Evolutionary conservation across 768 basidiomycete genomes (phyloP), one percentile per base, ranked within the genome.

Genomic region (Russula dissimulans): DNA sequence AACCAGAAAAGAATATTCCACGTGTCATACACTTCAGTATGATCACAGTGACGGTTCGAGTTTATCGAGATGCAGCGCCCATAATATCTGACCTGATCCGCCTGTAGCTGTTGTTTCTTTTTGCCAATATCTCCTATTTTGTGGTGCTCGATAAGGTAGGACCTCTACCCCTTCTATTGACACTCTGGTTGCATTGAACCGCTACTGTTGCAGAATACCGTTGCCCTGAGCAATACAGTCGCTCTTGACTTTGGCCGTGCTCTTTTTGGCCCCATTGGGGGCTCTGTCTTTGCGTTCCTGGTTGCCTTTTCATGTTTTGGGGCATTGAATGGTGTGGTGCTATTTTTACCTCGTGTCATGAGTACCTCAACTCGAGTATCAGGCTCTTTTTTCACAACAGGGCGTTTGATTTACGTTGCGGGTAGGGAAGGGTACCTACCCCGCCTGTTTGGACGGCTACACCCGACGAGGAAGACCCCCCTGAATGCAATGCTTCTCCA

Each of bases 281-380:
- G 89, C 0, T 81, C 83, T 5, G 67, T 93, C 15, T 97, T 99
- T 69, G 91, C 95, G 1, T 78, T 86, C 53, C 84, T 93, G 80
- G 95, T 99, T 14, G 91, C 93, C 1, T 79, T 97, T 59, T 97
- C 94, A 3, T 97, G 93, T 70, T 92, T 99, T 65, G 95, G 95
- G 17, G 93, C 97, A 1, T 73, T 99, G 54, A 95, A 97, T 70
- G 89, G 93, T 83, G 66, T 45, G 64, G 69, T 68, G 56, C n/a
- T 15, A 18, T 11, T 51, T 57, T 32, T 26, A 34, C 5, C 59
- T 10, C 42, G 38, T 17, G 46, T 39, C 18, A 31, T 47, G 46
- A 63, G 39, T 36, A 34, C 53, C 53, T 41, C 65, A 58, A 54
- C 60, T 43, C 26, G 66, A 62, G 56, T 43, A 44, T 50, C 10